phyloP scores from a whole-genome alignment of 805 yeast genomes.

The Lipomyces oligophaga region DNA sequence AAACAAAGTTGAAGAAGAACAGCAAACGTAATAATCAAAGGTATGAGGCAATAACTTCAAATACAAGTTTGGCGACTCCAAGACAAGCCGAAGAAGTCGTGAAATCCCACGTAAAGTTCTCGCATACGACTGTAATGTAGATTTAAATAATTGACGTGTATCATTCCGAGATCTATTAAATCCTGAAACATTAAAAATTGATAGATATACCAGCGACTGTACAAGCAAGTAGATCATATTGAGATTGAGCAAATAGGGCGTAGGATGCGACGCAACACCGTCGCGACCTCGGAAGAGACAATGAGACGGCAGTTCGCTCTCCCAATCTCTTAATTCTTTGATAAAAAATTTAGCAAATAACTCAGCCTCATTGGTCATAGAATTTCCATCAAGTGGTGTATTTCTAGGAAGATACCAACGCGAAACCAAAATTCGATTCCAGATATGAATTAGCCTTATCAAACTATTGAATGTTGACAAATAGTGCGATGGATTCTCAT shows the following conservation, averaged over 20 bases:
- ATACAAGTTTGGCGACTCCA: not conserved
- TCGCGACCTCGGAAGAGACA: constrained; percentile 1
- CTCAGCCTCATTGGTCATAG: constrained; percentile 3
- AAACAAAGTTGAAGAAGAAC: constrained; percentile 4
- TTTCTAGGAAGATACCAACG: constrained; percentile 4
- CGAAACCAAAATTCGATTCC: constrained; percentile 8
- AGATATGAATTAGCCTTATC: constrained; percentile 9
- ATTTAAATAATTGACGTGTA: not conserved
- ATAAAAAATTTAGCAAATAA: constrained; percentile 1
- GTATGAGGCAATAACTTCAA: constrained; percentile 10
- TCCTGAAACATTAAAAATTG: constrained; percentile 11
- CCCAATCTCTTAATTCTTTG: constrained; percentile 10
- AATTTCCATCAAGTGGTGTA: no score
- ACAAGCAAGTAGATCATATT: constrained; percentile 10
- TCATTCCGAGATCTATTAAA: not conserved
- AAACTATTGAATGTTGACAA: constrained; percentile 12
- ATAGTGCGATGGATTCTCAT: constrained; percentile 10
- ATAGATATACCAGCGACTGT: constrained; percentile 7
- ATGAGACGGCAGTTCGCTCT: constrained; percentile 9
- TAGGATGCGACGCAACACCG: not conserved
- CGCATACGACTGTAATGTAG: constrained; percentile 2
- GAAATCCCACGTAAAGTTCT: constrained; percentile 2
- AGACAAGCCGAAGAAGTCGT: constrained; percentile 2
- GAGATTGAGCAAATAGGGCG: constrained; percentile 14
- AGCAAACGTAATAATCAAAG: constrained; percentile 11